These are phyloP conservation scores for Voacanga thouarsii DNA, from an alignment of 257 asterid species.

Conservation along the genomic window DNA sequence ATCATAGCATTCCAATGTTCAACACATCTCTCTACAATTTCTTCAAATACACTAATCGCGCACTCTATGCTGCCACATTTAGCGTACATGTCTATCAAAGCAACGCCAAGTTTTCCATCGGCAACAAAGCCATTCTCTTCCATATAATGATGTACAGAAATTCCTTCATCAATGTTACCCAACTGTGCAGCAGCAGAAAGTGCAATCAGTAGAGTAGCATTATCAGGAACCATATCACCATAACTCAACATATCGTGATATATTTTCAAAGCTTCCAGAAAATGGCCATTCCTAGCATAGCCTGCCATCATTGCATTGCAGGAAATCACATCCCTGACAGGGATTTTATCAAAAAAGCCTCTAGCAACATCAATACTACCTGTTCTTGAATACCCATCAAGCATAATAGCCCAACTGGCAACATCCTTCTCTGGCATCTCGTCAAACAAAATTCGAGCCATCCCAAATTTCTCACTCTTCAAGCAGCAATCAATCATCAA, in stretches of 20 bases:
- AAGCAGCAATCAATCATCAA: constrained; percentile 69
- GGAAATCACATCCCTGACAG: constrained; percentile 70
- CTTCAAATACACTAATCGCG: constrained; percentile 54
- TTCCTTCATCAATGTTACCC: constrained; percentile 60
- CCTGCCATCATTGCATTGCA: constrained; percentile 93
- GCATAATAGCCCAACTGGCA: constrained; percentile 78
- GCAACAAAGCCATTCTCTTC: constrained; percentile 38
- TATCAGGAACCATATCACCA: constrained; percentile 53
- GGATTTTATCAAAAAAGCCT: constrained; percentile 63
- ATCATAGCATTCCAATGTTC: constrained; percentile 90
- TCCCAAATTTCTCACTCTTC: constrained; percentile 50
- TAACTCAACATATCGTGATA: constrained; percentile 50
- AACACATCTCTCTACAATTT: constrained; percentile 40
- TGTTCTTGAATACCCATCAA: constrained; percentile 61
- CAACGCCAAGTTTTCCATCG: constrained; percentile 67
- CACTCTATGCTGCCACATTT: constrained; percentile 70
- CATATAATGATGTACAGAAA: constrained; percentile 45
- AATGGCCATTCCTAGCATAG: constrained; percentile 51
- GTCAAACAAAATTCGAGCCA: constrained; percentile 55
- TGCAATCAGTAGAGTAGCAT: constrained; percentile 53
- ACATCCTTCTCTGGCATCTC: constrained; percentile 60
- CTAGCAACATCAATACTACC: constrained; percentile 62
- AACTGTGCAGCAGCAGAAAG: constrained; percentile 71
- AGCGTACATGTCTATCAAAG: constrained; percentile 78
- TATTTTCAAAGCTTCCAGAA: constrained; percentile 58